Conservation (phyloP, 495 filamentous ascomycete species). For the Tetracladium marchalianum region DNA sequence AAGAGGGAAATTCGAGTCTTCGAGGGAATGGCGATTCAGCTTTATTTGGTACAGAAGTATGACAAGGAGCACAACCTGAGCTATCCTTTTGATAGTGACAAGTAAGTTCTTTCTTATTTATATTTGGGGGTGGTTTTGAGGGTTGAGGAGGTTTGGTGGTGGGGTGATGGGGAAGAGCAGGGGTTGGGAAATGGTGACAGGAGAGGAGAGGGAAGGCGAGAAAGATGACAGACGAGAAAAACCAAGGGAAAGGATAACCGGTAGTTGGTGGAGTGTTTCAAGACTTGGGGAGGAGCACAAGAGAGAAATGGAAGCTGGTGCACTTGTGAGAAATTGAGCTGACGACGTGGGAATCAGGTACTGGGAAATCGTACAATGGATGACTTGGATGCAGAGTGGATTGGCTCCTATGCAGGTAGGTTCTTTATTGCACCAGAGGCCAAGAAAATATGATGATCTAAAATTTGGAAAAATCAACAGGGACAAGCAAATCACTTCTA, state of each 20-base stretch:
- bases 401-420: slow-evolving; percentile 73
- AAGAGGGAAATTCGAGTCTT: slow-evolving; percentile 54
- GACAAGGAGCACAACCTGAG: slow-evolving; percentile 74
- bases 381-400: slow-evolving; percentile 62
- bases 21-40: slow-evolving; percentile 75
- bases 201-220: not conserved
- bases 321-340: slow-evolving; percentile 19
- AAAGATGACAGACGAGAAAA: too few relatives aligned
- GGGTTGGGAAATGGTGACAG: too few relatives aligned
- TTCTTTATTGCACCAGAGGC: not conserved
- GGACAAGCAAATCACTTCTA: slow-evolving; percentile 84
- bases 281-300: too few relatives aligned
- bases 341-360: slow-evolving; percentile 19
- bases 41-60: slow-evolving; percentile 73
- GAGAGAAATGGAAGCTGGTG: slow-evolving; percentile 46
- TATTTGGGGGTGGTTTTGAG: too few relatives aligned
- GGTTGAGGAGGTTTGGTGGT: too few relatives aligned
- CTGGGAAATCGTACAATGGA: slow-evolving; percentile 72
- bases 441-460: too few relatives aligned
- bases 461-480: not conserved
- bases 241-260: too few relatives aligned
- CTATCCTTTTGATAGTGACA: slow-evolving; percentile 41
- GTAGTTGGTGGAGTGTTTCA: too few relatives aligned
- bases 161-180: not conserved
- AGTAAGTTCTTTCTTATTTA: slow-evolving; percentile 9